Evolutionary conservation across 441 rosid species (phyloP).

Genomic region (Cnidoscolus chayamansa): DNA sequence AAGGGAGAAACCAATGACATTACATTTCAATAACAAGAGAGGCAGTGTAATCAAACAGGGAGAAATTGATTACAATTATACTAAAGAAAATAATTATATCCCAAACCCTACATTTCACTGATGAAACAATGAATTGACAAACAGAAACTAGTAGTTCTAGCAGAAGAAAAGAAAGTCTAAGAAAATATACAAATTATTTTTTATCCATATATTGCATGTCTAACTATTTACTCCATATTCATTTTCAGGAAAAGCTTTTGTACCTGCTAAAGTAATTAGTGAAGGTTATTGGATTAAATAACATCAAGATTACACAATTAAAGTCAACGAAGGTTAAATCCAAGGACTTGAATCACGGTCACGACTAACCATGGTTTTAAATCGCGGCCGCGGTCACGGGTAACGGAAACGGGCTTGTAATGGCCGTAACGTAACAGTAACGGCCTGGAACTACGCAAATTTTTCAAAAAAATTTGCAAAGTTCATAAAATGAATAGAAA

Average conservation of each 20-base stretch:
- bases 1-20: constrained; percentile 8
- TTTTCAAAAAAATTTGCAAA: too few relatives aligned
- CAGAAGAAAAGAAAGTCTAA: background rate
- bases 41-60: background rate
- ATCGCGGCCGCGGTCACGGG: too few relatives aligned
- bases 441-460: too few relatives aligned
- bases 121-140: constrained; percentile 15
- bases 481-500: too few relatives aligned
- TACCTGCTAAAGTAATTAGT: background rate
- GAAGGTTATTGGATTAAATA: background rate
- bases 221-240: background rate
- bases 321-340: background rate
- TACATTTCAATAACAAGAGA: background rate
- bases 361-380: too few relatives aligned
- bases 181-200: background rate
- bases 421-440: too few relatives aligned
- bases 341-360: too few relatives aligned
- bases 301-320: background rate
- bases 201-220: background rate
- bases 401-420: too few relatives aligned
- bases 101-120: background rate
- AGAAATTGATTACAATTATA: background rate
- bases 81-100: constrained; percentile 5
- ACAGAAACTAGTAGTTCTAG: background rate
- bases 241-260: background rate